Percentiles rank a stretch among this genome's conserved stretches.
Conservation (phyloP, 2,329 filamentous ascomycete species). For the Orbilia javanica region DNA sequence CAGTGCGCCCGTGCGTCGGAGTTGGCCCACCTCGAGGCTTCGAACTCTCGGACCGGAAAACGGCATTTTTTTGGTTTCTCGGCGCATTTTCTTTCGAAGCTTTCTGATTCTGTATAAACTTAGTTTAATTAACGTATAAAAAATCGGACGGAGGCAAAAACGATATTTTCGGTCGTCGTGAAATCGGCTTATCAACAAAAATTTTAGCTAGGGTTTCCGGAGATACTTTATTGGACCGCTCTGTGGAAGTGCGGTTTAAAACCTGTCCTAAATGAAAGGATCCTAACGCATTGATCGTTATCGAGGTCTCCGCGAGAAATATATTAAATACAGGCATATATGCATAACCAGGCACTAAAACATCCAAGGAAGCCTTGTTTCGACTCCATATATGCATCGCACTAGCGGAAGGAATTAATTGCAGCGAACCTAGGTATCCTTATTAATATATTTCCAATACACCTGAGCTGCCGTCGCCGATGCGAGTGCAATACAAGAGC, state of each 20-base stretch:
- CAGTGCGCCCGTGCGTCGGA: conserved; percentile 26
- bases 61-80: background rate
- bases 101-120: background rate
- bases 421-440: too few species aligned
- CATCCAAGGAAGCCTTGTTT: background rate
- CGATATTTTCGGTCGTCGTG: too few species aligned
- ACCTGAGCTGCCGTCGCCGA: too few species aligned
- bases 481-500: too few species aligned
- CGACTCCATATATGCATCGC: background rate
- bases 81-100: background rate
- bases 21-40: conserved; percentile 5
- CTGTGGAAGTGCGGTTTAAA: background rate
- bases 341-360: conserved; percentile 11
- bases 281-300: conserved; percentile 5
- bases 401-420: background rate
- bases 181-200: too few species aligned
- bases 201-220: too few species aligned
- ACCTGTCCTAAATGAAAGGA: conserved; percentile 9
- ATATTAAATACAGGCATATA: conserved; percentile 8
- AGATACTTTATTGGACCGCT: background rate
- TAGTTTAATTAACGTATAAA: too few species aligned
- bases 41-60: background rate
- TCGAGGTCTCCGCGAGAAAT: conserved; percentile 21
- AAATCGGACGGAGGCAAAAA: too few species aligned
- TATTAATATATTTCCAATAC: too few species aligned